Base-by-base conservation (phyloP, 805 yeast species). In the Myxozyma lipomycoides region DNA sequence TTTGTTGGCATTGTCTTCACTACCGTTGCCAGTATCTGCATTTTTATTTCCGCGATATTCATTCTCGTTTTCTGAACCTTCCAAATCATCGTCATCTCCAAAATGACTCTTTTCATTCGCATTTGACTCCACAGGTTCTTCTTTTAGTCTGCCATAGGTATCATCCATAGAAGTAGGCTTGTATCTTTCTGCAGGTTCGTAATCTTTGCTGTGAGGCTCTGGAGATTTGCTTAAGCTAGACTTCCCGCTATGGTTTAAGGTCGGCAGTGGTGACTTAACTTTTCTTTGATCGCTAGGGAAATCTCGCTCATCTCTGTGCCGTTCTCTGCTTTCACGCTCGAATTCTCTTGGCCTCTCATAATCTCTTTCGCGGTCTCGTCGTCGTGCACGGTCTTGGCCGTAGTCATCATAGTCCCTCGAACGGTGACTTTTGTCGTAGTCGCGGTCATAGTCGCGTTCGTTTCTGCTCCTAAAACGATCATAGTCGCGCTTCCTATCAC, bases 71-170 rank as follows among this genome's bases (percentile, higher is more conserved):
- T 70, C 38, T 48, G 63, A 51, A 57, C 62, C 59, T 61, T 68
- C 41, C 28, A 59, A 5, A 49, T 65, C 36, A 2, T 22, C 61
- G 1, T 61, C 67, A 4, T 70, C 72, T 3, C 65, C 70, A 15
- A 63, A 70, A 3, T 62, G 65, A 3, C 59, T 67, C 2, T 55
- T 22, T 56, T 60, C 32, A 28, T 9, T 9, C 12, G 7, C 12
- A 9, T 28, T 28, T 28, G 32, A 12, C 7, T 7, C 7, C 7
- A 12, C 32, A 28, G 32, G 12, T 12, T 28, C 12, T 12, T 28
- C 49, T 68, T 71, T 57, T 70, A 73, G 66, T 64, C 69, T 63
- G 77, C 78, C 83, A 83, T 35, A 10, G 38, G 6, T 6, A 35
- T 35, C 38, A 15, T 35, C 38, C 19, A 17, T 6, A 35, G 38